A percentile compares a stretch with the other conserved stretches of the same genome.
These are phyloP conservation scores for Daucus carota DNA, from an alignment of 129 eudicot species.

Conservation along the genomic window DH1_v3.0 NC_030383.2:54144001-54144500, in stretches of 20 bases:
- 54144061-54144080: not conserved
- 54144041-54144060: not conserved
- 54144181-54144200: not conserved
- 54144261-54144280: not conserved
- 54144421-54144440: conserved; percentile 96
- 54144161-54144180: not conserved
- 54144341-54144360: conserved; percentile 98
- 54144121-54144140: not conserved
- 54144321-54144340: conserved; percentile 80
- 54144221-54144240: not conserved
- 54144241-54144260: not conserved
- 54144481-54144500: conserved; percentile 91
- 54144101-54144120: not conserved
- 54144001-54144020: not conserved
- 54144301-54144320: not conserved
- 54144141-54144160: not conserved
- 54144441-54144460: conserved; percentile 97
- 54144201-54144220: not conserved
- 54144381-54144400: conserved; percentile 91
- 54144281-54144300: not conserved
- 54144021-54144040: not conserved
- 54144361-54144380: conserved; percentile 89
- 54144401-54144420: conserved; percentile 82
- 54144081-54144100: not conserved
- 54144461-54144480: conserved; percentile 98